Conservation (phyloP, 257 asterid species). For the Jacaranda copaia region DNA sequence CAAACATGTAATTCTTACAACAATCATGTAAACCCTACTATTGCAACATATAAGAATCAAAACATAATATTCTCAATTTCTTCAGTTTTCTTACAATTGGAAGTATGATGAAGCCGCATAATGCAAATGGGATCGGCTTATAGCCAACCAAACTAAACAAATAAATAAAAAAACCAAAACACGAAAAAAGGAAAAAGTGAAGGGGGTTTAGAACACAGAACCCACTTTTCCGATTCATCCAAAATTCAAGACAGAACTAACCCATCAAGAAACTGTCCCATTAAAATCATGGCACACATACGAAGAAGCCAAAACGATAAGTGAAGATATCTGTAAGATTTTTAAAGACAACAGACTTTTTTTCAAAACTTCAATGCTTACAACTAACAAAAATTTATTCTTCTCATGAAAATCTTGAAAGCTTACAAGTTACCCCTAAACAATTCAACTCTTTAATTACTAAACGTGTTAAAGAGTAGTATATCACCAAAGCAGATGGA, state of each 20-base stretch:
- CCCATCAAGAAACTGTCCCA: neutral
- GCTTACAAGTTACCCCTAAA: neutral
- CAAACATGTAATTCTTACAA: neutral
- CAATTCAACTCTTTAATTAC: neutral
- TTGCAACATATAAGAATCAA: no score
- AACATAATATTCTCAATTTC: no score
- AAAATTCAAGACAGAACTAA: neutral
- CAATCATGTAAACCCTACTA: neutral
- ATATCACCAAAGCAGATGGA: neutral
- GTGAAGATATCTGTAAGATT: no score
- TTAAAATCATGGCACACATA: neutral
- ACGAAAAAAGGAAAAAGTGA: neutral
- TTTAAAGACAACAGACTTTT: no score
- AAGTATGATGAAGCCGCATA: no score
- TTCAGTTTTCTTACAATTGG: no score
- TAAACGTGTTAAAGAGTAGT: neutral
- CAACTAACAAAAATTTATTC: no score
- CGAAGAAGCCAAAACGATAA: neutral
- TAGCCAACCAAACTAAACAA: neutral
- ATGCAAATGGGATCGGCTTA: no score
- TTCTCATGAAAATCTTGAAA: neutral
- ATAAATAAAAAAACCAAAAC: neutral
- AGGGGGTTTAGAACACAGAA: neutral
- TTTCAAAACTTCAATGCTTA: no score
- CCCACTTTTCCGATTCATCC: neutral